These are phyloP conservation scores for Xylaria flabelliformis DNA, from an alignment of 495 filamentous ascomycete genomes.

Conservation along the genomic window DNA sequence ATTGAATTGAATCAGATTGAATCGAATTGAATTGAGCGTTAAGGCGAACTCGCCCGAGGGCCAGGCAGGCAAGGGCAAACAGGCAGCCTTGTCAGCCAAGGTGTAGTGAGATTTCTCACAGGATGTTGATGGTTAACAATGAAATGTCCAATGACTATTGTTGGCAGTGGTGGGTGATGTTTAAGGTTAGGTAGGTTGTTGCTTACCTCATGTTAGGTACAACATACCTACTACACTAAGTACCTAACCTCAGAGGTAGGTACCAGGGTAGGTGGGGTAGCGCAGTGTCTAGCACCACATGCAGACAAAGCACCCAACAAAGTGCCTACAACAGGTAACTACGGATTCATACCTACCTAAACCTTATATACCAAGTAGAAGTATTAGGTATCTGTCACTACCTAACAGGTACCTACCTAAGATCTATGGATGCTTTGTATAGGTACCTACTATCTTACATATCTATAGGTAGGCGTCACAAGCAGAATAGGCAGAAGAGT, in stretches of 20 bases:
- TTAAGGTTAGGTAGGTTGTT: neutral
- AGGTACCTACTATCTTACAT: no score
- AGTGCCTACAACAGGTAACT: no score
- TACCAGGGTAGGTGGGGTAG: no score
- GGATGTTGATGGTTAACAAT: neutral
- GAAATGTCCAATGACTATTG: neutral
- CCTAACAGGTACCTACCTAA: no score
- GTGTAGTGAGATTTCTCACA: neutral
- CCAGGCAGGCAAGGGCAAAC: neutral
- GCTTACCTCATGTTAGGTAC: neutral
- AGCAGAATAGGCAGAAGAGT: neutral
- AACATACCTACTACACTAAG: no score
- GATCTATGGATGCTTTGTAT: neutral
- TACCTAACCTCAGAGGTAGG: no score
- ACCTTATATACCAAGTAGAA: no score
- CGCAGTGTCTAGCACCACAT: no score
- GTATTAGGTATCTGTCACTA: no score
- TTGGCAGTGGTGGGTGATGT: conserved; percentile 7
- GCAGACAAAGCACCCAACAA: no score
- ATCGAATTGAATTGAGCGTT: neutral
- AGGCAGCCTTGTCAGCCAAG: conserved; percentile 9
- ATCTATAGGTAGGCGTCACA: neutral
- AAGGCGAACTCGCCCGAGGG: neutral
- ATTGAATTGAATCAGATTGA: no score
- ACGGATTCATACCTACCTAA: no score